Percentiles rank a stretch among this genome's conserved stretches.
Evolutionary conservation across 2,329 filamentous ascomycete genomes (phyloP).

Genomic region (Gnomoniopsis smithogilvyi): DNA sequence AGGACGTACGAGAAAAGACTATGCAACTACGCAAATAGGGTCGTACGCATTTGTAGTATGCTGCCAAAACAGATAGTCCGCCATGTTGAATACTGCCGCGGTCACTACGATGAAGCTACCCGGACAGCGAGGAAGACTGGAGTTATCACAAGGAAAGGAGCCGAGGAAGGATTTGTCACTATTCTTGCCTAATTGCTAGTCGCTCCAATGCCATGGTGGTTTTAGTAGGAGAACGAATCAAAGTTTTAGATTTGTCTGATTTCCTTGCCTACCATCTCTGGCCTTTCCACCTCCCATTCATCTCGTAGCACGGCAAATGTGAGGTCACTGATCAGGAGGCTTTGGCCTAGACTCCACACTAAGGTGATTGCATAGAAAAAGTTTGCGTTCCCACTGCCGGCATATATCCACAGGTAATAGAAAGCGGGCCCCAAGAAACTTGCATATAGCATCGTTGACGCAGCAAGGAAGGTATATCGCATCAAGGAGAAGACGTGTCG

Average conservation of each 20-base stretch:
- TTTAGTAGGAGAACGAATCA: too few species aligned
- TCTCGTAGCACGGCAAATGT: constrained; percentile 87
- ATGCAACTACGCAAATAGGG: too few species aligned
- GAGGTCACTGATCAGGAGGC: constrained; percentile 81
- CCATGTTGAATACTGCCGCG: constrained; percentile 21
- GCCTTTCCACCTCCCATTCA: constrained; percentile 89
- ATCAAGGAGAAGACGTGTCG: constrained; percentile 91
- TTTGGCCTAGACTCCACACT: constrained; percentile 93
- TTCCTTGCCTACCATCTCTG: constrained; percentile 86
- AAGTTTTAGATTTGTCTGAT: constrained; percentile 73
- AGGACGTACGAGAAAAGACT: too few species aligned
- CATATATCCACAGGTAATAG: constrained; percentile 97
- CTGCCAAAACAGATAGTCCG: constrained; percentile 23
- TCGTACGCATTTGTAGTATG: too few species aligned
- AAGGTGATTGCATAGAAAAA: constrained; percentile 99
- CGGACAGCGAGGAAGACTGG: too few species aligned
- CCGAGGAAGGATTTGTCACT: too few species aligned
- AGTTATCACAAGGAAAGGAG: too few species aligned
- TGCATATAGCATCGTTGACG: constrained; percentile 80
- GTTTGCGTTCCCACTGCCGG: constrained; percentile 95
- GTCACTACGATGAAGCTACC: constrained; percentile 19
- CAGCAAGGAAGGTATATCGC: constrained; percentile 86
- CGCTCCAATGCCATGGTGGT: too few species aligned
- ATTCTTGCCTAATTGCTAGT: neutral
- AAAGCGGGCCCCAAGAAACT: constrained; percentile 90